phyloP scores from a whole-genome alignment of 352 stramenopile species.

The Pythium vanterpoolii region DNA sequence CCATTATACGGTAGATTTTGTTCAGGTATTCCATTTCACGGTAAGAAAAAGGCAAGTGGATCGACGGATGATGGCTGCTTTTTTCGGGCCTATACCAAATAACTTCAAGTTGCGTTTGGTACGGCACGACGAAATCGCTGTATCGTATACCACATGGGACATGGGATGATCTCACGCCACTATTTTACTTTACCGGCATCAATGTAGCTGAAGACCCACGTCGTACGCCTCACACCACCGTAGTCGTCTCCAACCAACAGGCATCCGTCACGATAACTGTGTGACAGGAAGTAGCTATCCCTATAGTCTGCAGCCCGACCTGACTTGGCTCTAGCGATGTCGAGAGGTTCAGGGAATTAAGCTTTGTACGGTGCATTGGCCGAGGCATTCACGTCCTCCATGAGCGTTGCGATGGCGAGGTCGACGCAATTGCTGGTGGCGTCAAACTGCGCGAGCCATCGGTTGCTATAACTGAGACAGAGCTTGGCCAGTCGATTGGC shows the following conservation, averaged over 20 bases:
- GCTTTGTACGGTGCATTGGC: constrained; percentile 18
- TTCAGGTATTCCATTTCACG: neutral
- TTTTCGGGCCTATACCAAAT: neutral
- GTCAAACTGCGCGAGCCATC: constrained; percentile 88
- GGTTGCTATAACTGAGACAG: constrained; percentile 90
- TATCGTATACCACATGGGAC: neutral
- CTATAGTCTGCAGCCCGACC: too few species aligned
- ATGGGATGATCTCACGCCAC: neutral
- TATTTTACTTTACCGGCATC: neutral
- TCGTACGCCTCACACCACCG: neutral
- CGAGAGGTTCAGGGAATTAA: too few species aligned
- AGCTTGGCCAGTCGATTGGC: constrained; percentile 84
- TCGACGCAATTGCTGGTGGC: constrained; percentile 75
- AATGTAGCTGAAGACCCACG: neutral
- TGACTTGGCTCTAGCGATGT: too few species aligned
- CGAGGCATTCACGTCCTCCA: constrained; percentile 48
- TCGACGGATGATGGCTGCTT: constrained; percentile 1
- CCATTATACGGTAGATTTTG: neutral
- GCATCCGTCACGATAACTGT: too few species aligned
- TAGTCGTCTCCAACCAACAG: too few species aligned
- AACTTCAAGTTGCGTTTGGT: neutral
- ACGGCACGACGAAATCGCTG: neutral
- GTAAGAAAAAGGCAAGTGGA: neutral
- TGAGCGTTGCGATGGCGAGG: constrained; percentile 63
- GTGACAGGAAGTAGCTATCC: neutral